Evolutionary conservation across 257 asterid genomes (phyloP).

Genomic region (Verbena officinalis): DNA sequence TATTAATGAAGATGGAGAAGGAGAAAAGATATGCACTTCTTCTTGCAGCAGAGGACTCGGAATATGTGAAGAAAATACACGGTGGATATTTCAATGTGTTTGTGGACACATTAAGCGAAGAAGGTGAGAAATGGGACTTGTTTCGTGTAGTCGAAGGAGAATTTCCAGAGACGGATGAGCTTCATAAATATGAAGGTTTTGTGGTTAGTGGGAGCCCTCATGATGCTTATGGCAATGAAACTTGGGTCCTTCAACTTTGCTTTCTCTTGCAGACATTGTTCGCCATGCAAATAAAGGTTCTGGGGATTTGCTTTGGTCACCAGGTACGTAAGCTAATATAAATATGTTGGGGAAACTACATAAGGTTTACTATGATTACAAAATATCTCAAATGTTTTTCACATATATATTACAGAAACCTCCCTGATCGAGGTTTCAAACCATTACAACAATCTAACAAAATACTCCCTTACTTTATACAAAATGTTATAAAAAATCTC

Average conservation of each 20-base stretch:
- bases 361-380: too few species aligned
- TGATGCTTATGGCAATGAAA: slow-evolving; percentile 63
- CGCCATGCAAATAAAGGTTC: slow-evolving; percentile 64
- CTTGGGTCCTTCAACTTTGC: slow-evolving; percentile 64
- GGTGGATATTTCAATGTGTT: slow-evolving; percentile 70
- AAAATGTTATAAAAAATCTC: too few species aligned
- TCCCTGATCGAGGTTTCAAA: too few species aligned
- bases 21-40: slow-evolving; percentile 58
- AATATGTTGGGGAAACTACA: too few species aligned
- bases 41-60: slow-evolving; percentile 61
- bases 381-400: too few species aligned
- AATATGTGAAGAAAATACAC: slow-evolving; percentile 54
- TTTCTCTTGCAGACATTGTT: slow-evolving; percentile 48
- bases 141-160: slow-evolving; percentile 64
- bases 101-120: slow-evolving; percentile 50
- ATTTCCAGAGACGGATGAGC: slow-evolving; percentile 48
- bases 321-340: too few species aligned
- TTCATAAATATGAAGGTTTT: slow-evolving; percentile 55
- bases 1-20: slow-evolving; percentile 33
- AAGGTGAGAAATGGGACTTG: slow-evolving; percentile 67
- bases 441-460: too few species aligned
- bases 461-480: too few species aligned
- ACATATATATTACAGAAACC: too few species aligned
- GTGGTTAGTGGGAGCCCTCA: slow-evolving; percentile 72
- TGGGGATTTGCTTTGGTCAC: slow-evolving; percentile 80